phyloP scores from a whole-genome alignment of 2,329 filamentous ascomycete genomes.

The Aschersonia sp. region DNA sequence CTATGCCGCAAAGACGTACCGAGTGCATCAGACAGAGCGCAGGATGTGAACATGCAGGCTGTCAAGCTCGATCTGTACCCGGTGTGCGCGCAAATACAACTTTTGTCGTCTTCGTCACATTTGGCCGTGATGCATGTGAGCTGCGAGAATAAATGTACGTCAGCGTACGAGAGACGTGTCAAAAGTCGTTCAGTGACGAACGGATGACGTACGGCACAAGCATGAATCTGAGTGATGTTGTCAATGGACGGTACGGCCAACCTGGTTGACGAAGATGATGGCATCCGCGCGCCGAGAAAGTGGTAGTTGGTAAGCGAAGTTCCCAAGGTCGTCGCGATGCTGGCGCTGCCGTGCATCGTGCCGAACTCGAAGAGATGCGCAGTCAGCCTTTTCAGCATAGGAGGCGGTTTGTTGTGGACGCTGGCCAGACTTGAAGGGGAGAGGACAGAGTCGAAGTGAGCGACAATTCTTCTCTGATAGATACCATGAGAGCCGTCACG shows the following conservation, averaged over 20 bases:
- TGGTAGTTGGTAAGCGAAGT: background rate
- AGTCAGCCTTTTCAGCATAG: no score
- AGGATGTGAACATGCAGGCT: slow-evolving; percentile 10
- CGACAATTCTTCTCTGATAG: background rate
- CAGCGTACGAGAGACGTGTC: background rate
- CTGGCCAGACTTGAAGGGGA: background rate
- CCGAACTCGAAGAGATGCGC: no score
- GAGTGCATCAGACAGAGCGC: slow-evolving; percentile 1
- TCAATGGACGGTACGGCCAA: background rate
- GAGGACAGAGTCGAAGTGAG: background rate
- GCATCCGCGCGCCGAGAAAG: background rate
- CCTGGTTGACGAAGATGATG: background rate
- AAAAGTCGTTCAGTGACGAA: background rate
- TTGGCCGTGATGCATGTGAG: slow-evolving; percentile 7
- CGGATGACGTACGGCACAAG: slow-evolving; percentile 1
- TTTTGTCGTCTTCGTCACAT: slow-evolving; percentile 5
- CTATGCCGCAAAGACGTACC: slow-evolving; percentile 1
- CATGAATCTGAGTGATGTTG: background rate
- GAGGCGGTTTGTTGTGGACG: no score
- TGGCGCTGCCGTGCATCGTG: no score
- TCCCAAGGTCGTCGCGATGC: no score
- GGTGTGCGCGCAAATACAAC: slow-evolving; percentile 5
- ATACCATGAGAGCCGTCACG: background rate
- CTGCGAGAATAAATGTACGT: slow-evolving; percentile 2
- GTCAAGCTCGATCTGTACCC: slow-evolving; percentile 7